Percentiles rank a stretch among this genome's conserved stretches.
phyloP scores from a whole-genome alignment of 1,284 basidiomycete genomes.

The Fomitopsis betulina region DNA sequence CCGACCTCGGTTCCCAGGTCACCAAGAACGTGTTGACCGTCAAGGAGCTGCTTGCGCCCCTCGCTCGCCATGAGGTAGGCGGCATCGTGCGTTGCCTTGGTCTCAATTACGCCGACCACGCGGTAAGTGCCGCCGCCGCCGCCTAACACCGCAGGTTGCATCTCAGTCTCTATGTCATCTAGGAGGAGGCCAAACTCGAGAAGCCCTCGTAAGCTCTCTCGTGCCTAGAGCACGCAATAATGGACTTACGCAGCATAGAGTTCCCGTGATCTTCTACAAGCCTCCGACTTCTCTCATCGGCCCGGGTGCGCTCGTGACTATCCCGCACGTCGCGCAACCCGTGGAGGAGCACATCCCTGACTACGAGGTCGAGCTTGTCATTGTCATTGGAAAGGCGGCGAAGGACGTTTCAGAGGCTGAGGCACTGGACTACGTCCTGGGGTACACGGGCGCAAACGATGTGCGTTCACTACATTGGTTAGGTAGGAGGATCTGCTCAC shows the following conservation, averaged over 20 bases:
- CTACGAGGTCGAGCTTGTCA: conserved; percentile 85
- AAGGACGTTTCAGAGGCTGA: conserved; percentile 74
- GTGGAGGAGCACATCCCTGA: conserved; percentile 72
- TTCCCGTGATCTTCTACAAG: conserved; percentile 80
- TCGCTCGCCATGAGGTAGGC: conserved; percentile 59
- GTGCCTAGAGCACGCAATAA: neutral
- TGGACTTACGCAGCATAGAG: neutral
- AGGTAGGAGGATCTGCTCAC: conserved; percentile 31
- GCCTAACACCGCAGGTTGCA: neutral
- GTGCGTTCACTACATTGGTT: conserved; percentile 33
- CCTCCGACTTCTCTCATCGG: conserved; percentile 70
- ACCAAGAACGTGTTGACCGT: conserved; percentile 64
- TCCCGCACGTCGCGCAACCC: conserved; percentile 69
- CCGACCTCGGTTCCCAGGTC: conserved; percentile 60
- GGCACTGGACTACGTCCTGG: conserved; percentile 79
- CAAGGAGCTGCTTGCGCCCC: conserved; percentile 64
- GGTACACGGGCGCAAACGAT: conserved; percentile 78
- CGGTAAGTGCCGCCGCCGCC: conserved; percentile 40
- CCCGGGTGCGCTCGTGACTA: conserved; percentile 59
- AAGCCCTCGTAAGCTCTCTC: conserved; percentile 51
- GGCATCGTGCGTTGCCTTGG: conserved; percentile 71
- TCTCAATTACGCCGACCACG: conserved; percentile 78
- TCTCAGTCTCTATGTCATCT: neutral
- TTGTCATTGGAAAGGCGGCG: conserved; percentile 79
- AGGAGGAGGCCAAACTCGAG: conserved; percentile 65